Evolutionary conservation across 768 basidiomycete species (phyloP), one percentile per base, ranked within the genome.

Genomic region (Dictyophora rubrovolvata): DNA sequence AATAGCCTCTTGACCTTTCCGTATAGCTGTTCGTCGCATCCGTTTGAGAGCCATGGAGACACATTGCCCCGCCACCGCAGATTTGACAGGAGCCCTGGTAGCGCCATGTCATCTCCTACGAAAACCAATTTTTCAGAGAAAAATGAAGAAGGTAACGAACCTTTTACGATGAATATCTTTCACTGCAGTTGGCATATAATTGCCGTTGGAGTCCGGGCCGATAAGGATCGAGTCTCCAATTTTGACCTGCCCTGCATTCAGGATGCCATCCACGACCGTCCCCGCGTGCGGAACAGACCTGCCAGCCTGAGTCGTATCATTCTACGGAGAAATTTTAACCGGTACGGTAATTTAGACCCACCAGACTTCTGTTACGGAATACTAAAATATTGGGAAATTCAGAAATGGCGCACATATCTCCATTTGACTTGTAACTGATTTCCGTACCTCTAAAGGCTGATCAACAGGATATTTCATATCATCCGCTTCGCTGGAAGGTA

Each of bases 91-190:
- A 20, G 88, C 93, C 35, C 93, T 87, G 62, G 55, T 22, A 23
- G 50, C 8, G 21, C 16, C 10, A 14, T 8, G 21, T 22, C 11
- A n/a, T 42, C 12, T 33, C 9, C 12, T 34, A 54, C 14, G 34
- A 36, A 47, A 46, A n/a, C 60, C 34, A 48, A 20, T 8, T 50
- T 48, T 37, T 34, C 17, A 36, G 16, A 36, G n/a, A 50, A 17
- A 55, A 8, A 9, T 34, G 51, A 22, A 22, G 48, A 58, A n/a
- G 23, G 17, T 11, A 11, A 22, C 55, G 2, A 48, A 56, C 88
- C 89, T 74, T 71, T 97, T 99, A 60, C 94, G 81, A 72, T 98
- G 94, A 73, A 99, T 99, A 64, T 84, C 88, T 75, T 89, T 92
- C 62, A 99, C 75, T 9, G 83, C 74, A 0, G 89, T 89, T 42